These are phyloP conservation scores for Venturia carpophila DNA, from an alignment of 2,329 filamentous ascomycete species.

Conservation along the genomic window DNA sequence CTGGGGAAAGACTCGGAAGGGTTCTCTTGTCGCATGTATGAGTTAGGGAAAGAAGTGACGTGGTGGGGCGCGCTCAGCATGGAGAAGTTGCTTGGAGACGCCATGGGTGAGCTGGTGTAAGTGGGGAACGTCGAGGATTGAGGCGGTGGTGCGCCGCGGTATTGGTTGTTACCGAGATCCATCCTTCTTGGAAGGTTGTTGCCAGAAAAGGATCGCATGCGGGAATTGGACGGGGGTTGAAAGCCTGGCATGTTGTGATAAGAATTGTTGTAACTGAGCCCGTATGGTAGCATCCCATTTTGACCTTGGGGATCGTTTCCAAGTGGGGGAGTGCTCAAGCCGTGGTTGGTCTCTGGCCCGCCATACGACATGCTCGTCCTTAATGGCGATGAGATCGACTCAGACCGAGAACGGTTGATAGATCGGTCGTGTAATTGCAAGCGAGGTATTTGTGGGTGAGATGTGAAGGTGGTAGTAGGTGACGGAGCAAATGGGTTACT, in stretches of 20 bases:
- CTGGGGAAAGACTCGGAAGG: conserved; percentile 12
- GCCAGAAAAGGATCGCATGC: conserved; percentile 35
- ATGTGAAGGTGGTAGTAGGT: conserved; percentile 30
- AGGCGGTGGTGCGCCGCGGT: conserved; percentile 29
- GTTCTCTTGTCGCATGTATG: conserved; percentile 27
- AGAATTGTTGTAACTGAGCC: conserved; percentile 24
- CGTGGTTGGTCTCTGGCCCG: conserved; percentile 22
- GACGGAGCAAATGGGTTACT: conserved; percentile 33
- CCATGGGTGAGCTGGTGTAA: conserved; percentile 34
- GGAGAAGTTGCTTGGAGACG: conserved; percentile 31
- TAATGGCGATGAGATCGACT: conserved; percentile 38
- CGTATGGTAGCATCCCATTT: conserved; percentile 17
- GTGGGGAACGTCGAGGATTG: conserved; percentile 35
- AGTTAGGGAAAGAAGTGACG: conserved; percentile 31
- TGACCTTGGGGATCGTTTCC: conserved; percentile 26
- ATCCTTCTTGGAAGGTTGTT: conserved; percentile 32
- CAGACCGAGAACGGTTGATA: conserved; percentile 34
- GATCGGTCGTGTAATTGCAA: conserved; percentile 37
- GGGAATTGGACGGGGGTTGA: conserved; percentile 27
- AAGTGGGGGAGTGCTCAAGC: conserved; percentile 23
- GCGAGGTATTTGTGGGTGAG: conserved; percentile 35
- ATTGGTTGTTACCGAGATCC: conserved; percentile 32
- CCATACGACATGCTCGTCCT: conserved; percentile 41
- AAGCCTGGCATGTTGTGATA: conserved; percentile 32
- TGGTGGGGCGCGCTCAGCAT: conserved; percentile 35